Conservation (phyloP, 176 grass and related monocot species). For the Puya raimondii region DNA sequence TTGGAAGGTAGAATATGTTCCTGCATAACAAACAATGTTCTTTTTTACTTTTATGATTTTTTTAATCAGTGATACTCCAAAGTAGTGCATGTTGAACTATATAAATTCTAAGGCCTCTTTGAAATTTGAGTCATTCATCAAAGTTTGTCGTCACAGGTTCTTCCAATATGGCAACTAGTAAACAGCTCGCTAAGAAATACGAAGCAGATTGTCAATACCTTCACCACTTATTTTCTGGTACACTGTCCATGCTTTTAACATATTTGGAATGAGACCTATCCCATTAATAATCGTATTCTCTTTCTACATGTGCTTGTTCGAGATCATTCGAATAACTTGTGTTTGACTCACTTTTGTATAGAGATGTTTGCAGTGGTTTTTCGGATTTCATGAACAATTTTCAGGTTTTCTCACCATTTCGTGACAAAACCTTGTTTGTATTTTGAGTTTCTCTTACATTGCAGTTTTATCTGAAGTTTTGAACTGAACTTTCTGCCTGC, state of each 20-base stretch:
- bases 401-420: too few species aligned
- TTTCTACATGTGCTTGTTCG: too few species aligned
- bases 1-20: constrained; percentile 23
- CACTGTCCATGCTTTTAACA: not conserved
- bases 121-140: not conserved
- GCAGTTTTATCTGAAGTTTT: too few species aligned
- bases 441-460: too few species aligned
- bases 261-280: not conserved
- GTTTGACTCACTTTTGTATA: too few species aligned
- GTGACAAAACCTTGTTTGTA: too few species aligned
- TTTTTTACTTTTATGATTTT: constrained; percentile 1
- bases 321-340: too few species aligned
- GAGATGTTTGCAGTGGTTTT: too few species aligned
- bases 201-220: constrained; percentile 25
- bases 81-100: constrained; percentile 1
- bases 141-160: not conserved
- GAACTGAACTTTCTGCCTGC: too few species aligned
- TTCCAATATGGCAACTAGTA: constrained; percentile 14
- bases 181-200: constrained; percentile 10
- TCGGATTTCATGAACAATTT: too few species aligned
- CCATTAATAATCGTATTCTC: not conserved
- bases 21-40: not conserved
- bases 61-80: constrained; percentile 19
- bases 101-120: constrained; percentile 8
- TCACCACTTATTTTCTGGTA: constrained; percentile 26